Percentiles rank a stretch among this genome's conserved stretches.
Conservation (phyloP, 805 yeast genomes). For the Candida nanaspora region DNA sequence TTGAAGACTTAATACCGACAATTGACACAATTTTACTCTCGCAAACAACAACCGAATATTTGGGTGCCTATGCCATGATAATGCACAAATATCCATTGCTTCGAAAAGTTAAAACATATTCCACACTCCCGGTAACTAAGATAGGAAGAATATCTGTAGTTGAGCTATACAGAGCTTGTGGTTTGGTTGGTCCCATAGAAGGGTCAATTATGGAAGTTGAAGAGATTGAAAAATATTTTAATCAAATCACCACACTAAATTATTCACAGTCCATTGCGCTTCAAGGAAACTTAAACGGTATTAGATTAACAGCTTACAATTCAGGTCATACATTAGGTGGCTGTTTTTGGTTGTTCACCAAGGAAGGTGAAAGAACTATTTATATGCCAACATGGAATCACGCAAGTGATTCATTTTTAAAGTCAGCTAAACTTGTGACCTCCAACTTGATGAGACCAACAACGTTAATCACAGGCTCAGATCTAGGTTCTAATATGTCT, state of each 20-base stretch:
- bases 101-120: slow-evolving; percentile 64
- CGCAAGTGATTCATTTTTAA: slow-evolving; percentile 77
- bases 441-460: slow-evolving; percentile 70
- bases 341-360: slow-evolving; percentile 73
- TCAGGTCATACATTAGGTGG: slow-evolving; percentile 96
- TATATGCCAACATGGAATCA: slow-evolving; percentile 96
- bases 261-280: slow-evolving; percentile 69
- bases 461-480: slow-evolving; percentile 69
- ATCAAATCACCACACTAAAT: slow-evolving; percentile 60
- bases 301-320: slow-evolving; percentile 71
- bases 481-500: slow-evolving; percentile 55
- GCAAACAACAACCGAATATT: slow-evolving; percentile 72
- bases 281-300: slow-evolving; percentile 51
- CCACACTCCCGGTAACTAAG: slow-evolving; percentile 86
- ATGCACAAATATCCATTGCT: slow-evolving; percentile 53
- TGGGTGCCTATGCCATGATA: slow-evolving; percentile 73
- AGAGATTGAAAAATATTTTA: slow-evolving; percentile 78
- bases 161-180: slow-evolving; percentile 70
- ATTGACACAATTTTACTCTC: slow-evolving; percentile 74
- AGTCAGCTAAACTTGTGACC: slow-evolving; percentile 54
- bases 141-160: slow-evolving; percentile 79
- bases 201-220: slow-evolving; percentile 52
- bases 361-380: slow-evolving; percentile 70
- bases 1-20: slow-evolving; percentile 36
- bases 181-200: slow-evolving; percentile 66